phyloP scores from a whole-genome alignment of 108 stramenopile species.

The Skeletonema menzelii region DNA sequence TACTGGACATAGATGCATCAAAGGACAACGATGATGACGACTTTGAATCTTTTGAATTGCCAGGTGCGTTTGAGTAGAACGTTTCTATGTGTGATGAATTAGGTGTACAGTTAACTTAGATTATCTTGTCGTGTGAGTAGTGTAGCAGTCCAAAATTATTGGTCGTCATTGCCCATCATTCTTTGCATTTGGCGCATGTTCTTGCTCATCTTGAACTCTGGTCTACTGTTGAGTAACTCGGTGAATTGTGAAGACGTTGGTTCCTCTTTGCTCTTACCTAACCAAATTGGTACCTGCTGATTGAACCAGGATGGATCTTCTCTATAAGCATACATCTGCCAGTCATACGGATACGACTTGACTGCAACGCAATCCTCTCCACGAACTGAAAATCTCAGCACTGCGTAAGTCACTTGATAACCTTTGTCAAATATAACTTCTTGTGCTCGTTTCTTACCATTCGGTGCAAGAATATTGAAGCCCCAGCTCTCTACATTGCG shows the following conservation, averaged over 20 bases:
- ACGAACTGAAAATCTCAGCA: conserved; percentile 57
- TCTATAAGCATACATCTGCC: conserved; percentile 82
- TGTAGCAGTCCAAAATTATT: neutral
- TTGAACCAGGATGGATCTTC: conserved; percentile 68
- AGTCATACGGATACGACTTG: conserved; percentile 86
- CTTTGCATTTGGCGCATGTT: conserved; percentile 83
- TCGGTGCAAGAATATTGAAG: conserved; percentile 78
- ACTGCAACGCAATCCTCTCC: conserved; percentile 84
- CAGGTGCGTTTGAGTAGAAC: conserved; percentile 34
- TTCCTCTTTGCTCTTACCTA: conserved; percentile 70
- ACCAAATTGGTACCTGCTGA: conserved; percentile 50
- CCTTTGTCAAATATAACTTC: conserved; percentile 67
- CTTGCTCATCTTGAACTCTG: conserved; percentile 78
- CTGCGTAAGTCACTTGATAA: conserved; percentile 72
- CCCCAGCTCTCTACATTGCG: conserved; percentile 81
- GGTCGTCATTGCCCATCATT: conserved; percentile 56
- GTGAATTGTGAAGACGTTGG: conserved; percentile 63
- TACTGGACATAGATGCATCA: conserved; percentile 4
- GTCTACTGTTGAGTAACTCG: conserved; percentile 57
- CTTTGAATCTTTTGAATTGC: conserved; percentile 15
- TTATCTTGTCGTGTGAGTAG: neutral
- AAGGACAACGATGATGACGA: conserved; percentile 8
- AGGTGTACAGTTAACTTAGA: conserved; percentile 3
- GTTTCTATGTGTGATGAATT: neutral
- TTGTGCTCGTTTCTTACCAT: conserved; percentile 72